Base-by-base conservation (phyloP, 192 early-diverging fungal genomes). In the Blastocladiella britannica region DNA sequence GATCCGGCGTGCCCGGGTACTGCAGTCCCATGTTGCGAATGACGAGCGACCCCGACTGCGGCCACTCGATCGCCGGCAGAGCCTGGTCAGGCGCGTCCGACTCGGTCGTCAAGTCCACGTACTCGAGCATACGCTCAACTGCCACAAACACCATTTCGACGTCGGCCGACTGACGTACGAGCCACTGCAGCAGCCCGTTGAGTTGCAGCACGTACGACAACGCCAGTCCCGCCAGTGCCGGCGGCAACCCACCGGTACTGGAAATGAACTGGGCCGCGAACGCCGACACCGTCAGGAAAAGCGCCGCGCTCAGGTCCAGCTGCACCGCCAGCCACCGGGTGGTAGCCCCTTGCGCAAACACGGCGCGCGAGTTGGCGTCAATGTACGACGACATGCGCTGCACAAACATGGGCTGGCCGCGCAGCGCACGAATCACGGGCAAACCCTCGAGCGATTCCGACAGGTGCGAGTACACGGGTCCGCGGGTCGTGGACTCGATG, bases 91-190 rank as follows among this genome's bases (percentile, higher is more conserved):
- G 69, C 15, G 82, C 60, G 31, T 72, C 71, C 20, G 81, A 72
- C 58, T 97, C 93, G 60, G 90, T 81, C 23, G 89, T 88, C 8
- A 79, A 62, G 29, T 61, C 61, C 3, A 70, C 69, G 67, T 82
- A 80, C 58, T 79, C 81, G 26, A 80, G 60, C 53, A 84, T 70
- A n/a, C 84, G 68, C 62, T 87, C 84, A 29, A 81, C 80, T 0
- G 74, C 72, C 15, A 73, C 66, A 74, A 81, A 78, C 53, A 63
- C 28, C 28, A 74, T 78, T 30, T 78, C 72, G 20, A 82, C 62
- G 31, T 65, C 62, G 7, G 77, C 71, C 53, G 70, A 72, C 52
- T 72, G 70, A 4, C 82, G 67, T 5, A 82, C 67, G 29, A 68
- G 59, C 70, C 70, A 63, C 59, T 76, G 66, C 4, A 67, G 6